Percentiles rank a stretch among this genome's conserved stretches.
phyloP scores from a whole-genome alignment of 495 filamentous ascomycete genomes.

The Parathielavia hyrcaniae region DNA sequence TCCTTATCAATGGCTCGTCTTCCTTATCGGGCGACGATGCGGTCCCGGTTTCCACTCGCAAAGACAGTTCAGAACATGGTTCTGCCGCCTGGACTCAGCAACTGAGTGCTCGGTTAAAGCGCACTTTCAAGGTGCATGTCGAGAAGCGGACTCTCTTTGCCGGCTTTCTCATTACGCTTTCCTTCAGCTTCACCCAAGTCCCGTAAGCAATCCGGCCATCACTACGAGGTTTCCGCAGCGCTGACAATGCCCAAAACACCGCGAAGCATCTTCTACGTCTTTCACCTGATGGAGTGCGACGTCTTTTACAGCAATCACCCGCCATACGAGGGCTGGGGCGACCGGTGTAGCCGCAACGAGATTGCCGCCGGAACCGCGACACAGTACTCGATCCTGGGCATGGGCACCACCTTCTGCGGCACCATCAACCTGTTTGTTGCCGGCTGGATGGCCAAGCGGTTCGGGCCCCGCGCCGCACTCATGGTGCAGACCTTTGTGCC shows the following conservation, averaged over 20 bases:
- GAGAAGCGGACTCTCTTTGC: constrained; percentile 45
- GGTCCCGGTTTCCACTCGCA: too few relatives aligned
- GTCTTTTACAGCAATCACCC: constrained; percentile 47
- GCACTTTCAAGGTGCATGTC: constrained; percentile 13
- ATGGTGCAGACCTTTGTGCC: constrained; percentile 47
- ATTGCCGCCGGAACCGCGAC: constrained; percentile 53
- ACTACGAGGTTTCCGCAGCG: not conserved
- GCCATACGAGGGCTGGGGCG: constrained; percentile 29
- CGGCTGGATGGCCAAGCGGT: constrained; percentile 51
- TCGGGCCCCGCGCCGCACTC: constrained; percentile 48
- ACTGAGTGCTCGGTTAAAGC: not conserved
- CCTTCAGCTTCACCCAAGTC: constrained; percentile 54
- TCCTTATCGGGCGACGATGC: not conserved
- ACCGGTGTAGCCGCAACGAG: constrained; percentile 43
- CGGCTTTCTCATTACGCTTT: constrained; percentile 50
- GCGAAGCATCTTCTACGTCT: constrained; percentile 49
- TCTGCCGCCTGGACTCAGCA: not conserved
- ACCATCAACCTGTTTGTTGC: constrained; percentile 53
- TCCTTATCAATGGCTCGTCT: not conserved
- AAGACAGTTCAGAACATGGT: not conserved
- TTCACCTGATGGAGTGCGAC: constrained; percentile 54
- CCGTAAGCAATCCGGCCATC: constrained; percentile 34
- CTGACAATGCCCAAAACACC: not conserved
- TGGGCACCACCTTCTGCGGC: constrained; percentile 45
- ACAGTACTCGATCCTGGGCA: constrained; percentile 47